Base-by-base conservation (phyloP, 176 grass and related monocot species). In the Melocanna baccifera region DNA sequence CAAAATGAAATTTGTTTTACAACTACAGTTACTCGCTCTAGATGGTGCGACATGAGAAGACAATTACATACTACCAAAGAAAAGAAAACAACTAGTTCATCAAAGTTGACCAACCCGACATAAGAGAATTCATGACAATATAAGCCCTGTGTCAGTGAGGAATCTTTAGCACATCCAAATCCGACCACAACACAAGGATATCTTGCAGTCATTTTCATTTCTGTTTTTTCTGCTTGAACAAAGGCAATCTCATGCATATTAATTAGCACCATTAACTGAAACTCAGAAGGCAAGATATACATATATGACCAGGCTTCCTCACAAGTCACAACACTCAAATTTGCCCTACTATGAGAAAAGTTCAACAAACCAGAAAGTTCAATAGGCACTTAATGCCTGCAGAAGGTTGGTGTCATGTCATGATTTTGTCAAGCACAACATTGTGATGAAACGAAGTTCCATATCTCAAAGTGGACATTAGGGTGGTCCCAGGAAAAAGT, bases 1-100 rank as follows among this genome's bases (percentile, higher is more conserved):
- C 78, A 55, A 77, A 79, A 69, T 58, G 45, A 62, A 81, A 77
- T 46, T 29, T 45, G 11, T 11, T 46, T 76, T 26, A 87, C 19
- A 81, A 62, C 34, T 42, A 69, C 26, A 53, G 37, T 34, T 57
- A 71, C 13, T 63, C 51, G 13, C 1, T 2, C 46, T 19, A 87
- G 12, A 19, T 32, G 67, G 43, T 22, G 62, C 18, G 5, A 52
- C 48, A 67, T 23, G 46, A 62, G 10, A 22, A 63, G 76, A 51
- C 56, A 57, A 57, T n/a, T 57, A 11, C 22, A 58, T 12, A 58
- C 55, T 23, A 9, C 29, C 29, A 75, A 75, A 55, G 12, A 58
- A 59, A 59, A 76, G 20, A 76, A 15, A 26, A 23, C 2, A 37
- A 22, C 13, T 48, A 18, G 16, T 48, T 22, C 23, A 65, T 65